These are phyloP conservation scores for Blastomyces silverae DNA, from an alignment of 2,329 filamentous ascomycete species.

Conservation along the genomic window DNA sequence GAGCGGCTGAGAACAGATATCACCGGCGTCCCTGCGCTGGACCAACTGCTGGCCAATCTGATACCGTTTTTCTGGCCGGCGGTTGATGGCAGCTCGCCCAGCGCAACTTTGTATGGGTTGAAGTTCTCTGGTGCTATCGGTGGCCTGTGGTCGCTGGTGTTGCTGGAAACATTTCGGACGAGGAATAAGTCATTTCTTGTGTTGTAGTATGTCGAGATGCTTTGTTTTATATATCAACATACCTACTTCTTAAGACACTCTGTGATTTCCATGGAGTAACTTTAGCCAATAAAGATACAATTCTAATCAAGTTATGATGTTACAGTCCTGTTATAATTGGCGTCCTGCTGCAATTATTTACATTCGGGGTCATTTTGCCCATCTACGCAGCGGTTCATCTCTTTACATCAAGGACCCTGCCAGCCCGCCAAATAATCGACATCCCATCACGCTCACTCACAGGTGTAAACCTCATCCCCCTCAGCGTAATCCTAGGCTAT, in stretches of 20 bases:
- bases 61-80: conserved; percentile 39
- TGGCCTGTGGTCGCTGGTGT: conserved; percentile 39
- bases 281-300: neutral
- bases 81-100: conserved; percentile 35
- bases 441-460: conserved; percentile 29
- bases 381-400: conserved; percentile 42
- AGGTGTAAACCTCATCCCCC: conserved; percentile 31
- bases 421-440: conserved; percentile 31
- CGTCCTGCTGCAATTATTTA: conserved; percentile 38
- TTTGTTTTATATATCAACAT: neutral
- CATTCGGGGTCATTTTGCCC: conserved; percentile 42
- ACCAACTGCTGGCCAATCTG: conserved; percentile 29
- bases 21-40: conserved; percentile 32
- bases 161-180: conserved; percentile 41
- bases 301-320: conserved; percentile 17
- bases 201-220: conserved; percentile 35
- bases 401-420: conserved; percentile 37
- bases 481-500: conserved; percentile 41
- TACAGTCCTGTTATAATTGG: conserved; percentile 36
- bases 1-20: conserved; percentile 30
- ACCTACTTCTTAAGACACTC: neutral
- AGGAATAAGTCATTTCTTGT: conserved; percentile 40
- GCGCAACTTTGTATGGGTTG: conserved; percentile 34
- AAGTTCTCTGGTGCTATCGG: conserved; percentile 39
- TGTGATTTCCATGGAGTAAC: neutral